Evolutionary conservation across 805 yeast genomes (phyloP).

Genomic region (Sugiyamaella lignohabitans): DNA sequence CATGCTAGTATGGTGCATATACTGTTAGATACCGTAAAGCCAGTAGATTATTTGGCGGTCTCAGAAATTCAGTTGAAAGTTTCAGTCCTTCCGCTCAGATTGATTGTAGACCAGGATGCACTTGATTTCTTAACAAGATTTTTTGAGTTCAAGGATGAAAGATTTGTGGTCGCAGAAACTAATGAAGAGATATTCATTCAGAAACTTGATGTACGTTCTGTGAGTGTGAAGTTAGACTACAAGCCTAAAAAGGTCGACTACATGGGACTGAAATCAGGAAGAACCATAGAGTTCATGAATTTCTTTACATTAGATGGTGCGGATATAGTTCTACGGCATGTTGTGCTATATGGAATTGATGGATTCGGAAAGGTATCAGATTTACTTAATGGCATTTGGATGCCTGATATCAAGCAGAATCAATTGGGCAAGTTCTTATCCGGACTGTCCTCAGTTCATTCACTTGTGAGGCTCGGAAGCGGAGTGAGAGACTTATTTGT

Average conservation of each 20-base stretch:
- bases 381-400: constrained; percentile 65
- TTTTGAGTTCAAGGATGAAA: constrained; percentile 68
- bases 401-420: constrained; percentile 76
- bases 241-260: constrained; percentile 87
- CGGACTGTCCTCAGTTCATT: constrained; percentile 76
- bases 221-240: constrained; percentile 72
- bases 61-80: constrained; percentile 56
- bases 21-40: constrained; percentile 53
- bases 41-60: constrained; percentile 56
- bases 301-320: constrained; percentile 87
- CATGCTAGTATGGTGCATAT: constrained; percentile 58
- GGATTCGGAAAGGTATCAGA: constrained; percentile 61
- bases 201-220: constrained; percentile 43
- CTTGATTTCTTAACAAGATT: constrained; percentile 76
- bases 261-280: constrained; percentile 79
- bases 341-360: constrained; percentile 63
- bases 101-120: constrained; percentile 91
- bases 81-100: constrained; percentile 61
- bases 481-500: constrained; percentile 70
- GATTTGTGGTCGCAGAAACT: constrained; percentile 35
- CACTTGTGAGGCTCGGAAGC: constrained; percentile 69
- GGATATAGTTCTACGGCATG: constrained; percentile 53
- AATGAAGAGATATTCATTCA: constrained; percentile 54
- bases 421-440: constrained; percentile 76
- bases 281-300: constrained; percentile 78